Conservation (phyloP, 163 green algal species). For the Scenedesmus sp. region DNA sequence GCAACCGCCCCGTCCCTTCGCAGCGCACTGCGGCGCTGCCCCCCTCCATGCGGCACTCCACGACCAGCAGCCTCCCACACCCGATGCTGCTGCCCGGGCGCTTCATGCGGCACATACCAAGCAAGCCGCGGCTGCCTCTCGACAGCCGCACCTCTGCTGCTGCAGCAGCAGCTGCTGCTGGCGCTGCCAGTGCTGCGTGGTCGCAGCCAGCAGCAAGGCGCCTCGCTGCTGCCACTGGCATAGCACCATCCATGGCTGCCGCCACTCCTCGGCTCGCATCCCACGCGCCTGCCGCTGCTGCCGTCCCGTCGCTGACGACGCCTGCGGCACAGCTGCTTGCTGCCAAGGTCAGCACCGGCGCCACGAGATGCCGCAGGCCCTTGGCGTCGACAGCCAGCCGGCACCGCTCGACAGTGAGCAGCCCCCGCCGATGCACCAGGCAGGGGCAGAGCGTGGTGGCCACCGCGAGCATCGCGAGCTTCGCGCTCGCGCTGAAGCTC, state of each 20-base stretch:
- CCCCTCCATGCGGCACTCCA: conserved; percentile 20
- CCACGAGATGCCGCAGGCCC: conserved; percentile 59
- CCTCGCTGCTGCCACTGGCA: neutral
- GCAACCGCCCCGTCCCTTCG: neutral
- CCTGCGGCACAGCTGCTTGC: neutral
- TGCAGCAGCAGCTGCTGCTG: conserved; percentile 6
- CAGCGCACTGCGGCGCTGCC: conserved; percentile 40
- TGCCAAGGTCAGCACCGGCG: conserved; percentile 56
- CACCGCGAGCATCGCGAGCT: conserved; percentile 56
- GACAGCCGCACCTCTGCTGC: neutral
- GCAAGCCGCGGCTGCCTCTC: neutral
- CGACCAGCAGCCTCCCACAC: neutral
- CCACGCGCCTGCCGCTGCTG: conserved; percentile 17
- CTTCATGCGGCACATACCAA: neutral
- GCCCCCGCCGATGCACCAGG: conserved; percentile 55
- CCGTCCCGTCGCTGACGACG: neutral
- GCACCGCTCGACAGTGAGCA: conserved; percentile 58
- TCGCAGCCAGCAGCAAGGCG: neutral
- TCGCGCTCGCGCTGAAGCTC: conserved; percentile 51
- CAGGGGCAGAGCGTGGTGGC: conserved; percentile 42
- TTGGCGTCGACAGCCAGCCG: conserved; percentile 34
- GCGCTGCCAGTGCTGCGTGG: neutral
- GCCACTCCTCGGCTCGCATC: neutral
- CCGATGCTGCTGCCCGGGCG: neutral
- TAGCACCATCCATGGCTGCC: neutral